These are phyloP conservation scores for Colletotrichum higginsianum DNA, from an alignment of 2,329 filamentous ascomycete species.

Conservation along the genomic window DNA sequence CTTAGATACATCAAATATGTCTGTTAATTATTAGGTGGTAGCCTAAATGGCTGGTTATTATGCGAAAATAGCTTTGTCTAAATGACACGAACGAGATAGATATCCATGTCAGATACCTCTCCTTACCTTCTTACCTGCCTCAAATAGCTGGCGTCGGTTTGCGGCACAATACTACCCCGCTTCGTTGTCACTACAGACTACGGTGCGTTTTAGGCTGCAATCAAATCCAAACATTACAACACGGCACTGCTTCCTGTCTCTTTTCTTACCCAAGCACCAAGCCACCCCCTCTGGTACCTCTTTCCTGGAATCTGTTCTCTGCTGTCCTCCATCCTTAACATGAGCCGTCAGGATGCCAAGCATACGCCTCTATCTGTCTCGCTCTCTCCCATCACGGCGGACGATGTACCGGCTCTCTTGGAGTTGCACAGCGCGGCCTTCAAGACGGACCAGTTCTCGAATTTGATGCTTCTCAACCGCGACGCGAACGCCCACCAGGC, in stretches of 20 bases:
- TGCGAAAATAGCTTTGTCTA: background rate
- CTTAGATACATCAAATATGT: too few relatives aligned
- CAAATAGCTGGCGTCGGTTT: background rate
- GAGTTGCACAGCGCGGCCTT: slow-evolving; percentile 18
- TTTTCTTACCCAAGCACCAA: background rate
- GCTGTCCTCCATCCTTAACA: background rate
- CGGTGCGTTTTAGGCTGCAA: background rate
- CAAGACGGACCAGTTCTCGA: slow-evolving; percentile 28
- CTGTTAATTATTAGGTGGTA: too few relatives aligned
- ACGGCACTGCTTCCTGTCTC: background rate
- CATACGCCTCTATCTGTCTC: background rate
- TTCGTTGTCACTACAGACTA: background rate
- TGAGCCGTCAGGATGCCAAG: background rate
- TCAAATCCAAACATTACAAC: too few relatives aligned
- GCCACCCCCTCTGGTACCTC: too few relatives aligned
- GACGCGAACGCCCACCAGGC: slow-evolving; percentile 8
- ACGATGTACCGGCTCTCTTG: slow-evolving; percentile 11
- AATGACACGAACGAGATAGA: background rate
- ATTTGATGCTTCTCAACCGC: slow-evolving; percentile 31
- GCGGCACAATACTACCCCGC: background rate
- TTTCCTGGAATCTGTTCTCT: background rate
- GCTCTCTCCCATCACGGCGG: background rate
- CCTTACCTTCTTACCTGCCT: too few relatives aligned
- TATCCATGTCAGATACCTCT: background rate
- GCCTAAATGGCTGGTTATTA: too few relatives aligned